phyloP scores from a whole-genome alignment of 345 rosid genomes.

The Dipteronia sinensis region DNA sequence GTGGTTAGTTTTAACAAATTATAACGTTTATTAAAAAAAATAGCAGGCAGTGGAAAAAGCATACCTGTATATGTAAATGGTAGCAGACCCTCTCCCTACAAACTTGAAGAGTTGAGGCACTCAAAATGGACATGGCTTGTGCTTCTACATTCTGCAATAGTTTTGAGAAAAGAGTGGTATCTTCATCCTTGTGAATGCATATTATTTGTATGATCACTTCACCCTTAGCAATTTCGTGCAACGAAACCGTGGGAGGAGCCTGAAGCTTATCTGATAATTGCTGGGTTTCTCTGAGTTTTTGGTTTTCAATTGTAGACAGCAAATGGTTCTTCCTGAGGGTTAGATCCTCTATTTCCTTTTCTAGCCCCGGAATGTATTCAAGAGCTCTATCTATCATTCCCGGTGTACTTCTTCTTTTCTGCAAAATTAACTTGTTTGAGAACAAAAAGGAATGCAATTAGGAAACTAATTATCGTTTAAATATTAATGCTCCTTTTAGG shows the following conservation, averaged over 20 bases:
- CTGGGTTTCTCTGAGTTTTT: neutral
- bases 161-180: slow-evolving; percentile 15
- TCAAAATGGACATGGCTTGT: slow-evolving; percentile 22
- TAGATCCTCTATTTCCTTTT: slow-evolving; percentile 33
- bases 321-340: slow-evolving; percentile 30
- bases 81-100: slow-evolving; percentile 30
- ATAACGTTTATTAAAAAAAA: no score
- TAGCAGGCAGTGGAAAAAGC: neutral
- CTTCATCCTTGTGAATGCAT: slow-evolving; percentile 13
- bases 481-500: no score
- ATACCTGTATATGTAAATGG: slow-evolving; percentile 31
- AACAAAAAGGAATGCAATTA: no score
- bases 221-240: slow-evolving; percentile 32
- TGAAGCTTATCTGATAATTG: neutral
- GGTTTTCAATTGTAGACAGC: slow-evolving; percentile 12
- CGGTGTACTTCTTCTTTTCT: slow-evolving; percentile 35
- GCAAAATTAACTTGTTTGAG: slow-evolving; percentile 1
- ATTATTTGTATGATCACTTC: slow-evolving; percentile 32
- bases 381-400: slow-evolving; percentile 31
- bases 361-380: slow-evolving; percentile 41
- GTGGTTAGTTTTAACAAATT: no score
- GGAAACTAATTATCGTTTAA: no score
- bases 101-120: slow-evolving; percentile 31
- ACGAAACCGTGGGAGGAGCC: slow-evolving; percentile 20
- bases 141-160: slow-evolving; percentile 35